phyloP scores from a whole-genome alignment of 208 protist species.

The Lotmaria passim region DNA sequence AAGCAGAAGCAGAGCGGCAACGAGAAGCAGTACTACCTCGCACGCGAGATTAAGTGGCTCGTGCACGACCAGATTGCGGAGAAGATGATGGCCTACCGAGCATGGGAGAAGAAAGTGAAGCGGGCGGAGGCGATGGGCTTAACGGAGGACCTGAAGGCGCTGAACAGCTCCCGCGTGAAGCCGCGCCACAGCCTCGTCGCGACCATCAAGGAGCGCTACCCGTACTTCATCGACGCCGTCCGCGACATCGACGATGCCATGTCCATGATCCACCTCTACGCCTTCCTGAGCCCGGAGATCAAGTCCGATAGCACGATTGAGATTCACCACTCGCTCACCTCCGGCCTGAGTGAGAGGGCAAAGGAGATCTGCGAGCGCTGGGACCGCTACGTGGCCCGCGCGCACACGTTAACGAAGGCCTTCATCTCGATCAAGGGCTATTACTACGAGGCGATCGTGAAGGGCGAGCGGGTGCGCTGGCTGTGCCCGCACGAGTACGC shows the following conservation, averaged over 20 bases:
- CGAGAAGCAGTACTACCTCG: conserved; percentile 98
- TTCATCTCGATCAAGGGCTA: conserved; percentile 99
- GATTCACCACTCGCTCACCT: conserved; percentile 79
- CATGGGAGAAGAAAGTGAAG: conserved; percentile 94
- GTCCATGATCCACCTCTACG: conserved; percentile 96
- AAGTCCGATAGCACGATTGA: conserved; percentile 75
- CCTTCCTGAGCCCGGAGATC: conserved; percentile 86
- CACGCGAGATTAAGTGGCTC: conserved; percentile 98
- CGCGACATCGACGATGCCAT: conserved; percentile 97
- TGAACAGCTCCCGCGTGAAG: conserved; percentile 65
- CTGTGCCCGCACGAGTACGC: conserved; percentile 97
- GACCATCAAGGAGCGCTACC: conserved; percentile 97
- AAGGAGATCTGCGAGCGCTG: conserved; percentile 75
- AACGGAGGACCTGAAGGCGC: conserved; percentile 69
- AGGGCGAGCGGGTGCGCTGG: conserved; percentile 96
- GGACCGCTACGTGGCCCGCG: conserved; percentile 85
- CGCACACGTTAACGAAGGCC: conserved; percentile 89
- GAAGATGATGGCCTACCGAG: conserved; percentile 95
- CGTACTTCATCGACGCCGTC: conserved; percentile 97
- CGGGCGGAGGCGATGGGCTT: conserved; percentile 85
- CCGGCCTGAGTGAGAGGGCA: conserved; percentile 79
- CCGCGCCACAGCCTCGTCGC: conserved; percentile 94
- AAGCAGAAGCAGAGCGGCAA: conserved; percentile 94
- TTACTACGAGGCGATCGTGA: conserved; percentile 98
- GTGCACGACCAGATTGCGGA: conserved; percentile 95